These are phyloP conservation scores for Podaxis sp. DNA, from an alignment of 768 basidiomycete genomes.

Conservation along the genomic window DNA sequence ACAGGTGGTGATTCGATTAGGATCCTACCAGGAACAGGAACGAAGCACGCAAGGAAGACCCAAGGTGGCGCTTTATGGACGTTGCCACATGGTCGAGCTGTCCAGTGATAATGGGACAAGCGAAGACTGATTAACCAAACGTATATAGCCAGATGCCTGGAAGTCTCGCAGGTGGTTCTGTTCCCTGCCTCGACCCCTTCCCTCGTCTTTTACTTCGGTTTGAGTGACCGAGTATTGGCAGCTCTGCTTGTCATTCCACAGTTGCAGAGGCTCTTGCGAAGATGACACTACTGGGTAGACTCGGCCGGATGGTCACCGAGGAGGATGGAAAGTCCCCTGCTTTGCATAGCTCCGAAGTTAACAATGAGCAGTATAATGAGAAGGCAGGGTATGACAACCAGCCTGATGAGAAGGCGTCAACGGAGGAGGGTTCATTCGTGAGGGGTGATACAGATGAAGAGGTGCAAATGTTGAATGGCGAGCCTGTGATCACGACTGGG, in stretches of 20 bases:
- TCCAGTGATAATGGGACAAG: neutral
- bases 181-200: neutral
- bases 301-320: neutral
- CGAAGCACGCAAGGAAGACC: neutral
- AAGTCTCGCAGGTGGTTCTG: neutral
- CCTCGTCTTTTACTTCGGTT: neutral
- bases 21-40: neutral
- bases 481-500: conserved; percentile 40
- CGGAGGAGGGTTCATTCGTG: conserved; percentile 1
- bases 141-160: neutral
- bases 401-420: conserved; percentile 12
- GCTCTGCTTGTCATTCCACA: neutral
- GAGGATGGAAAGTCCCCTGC: neutral
- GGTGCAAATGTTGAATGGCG: conserved; percentile 30
- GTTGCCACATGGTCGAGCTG: neutral
- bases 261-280: neutral
- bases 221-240: neutral
- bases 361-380: neutral
- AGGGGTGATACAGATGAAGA: conserved; percentile 20
- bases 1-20: neutral
- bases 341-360: neutral
- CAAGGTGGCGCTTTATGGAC: neutral
- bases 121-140: neutral
- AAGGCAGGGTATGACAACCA: neutral
- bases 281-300: neutral